These are phyloP conservation scores for Dactylellina haptotyla DNA, from an alignment of 2,329 filamentous ascomycete genomes.

Conservation along the genomic window DNA sequence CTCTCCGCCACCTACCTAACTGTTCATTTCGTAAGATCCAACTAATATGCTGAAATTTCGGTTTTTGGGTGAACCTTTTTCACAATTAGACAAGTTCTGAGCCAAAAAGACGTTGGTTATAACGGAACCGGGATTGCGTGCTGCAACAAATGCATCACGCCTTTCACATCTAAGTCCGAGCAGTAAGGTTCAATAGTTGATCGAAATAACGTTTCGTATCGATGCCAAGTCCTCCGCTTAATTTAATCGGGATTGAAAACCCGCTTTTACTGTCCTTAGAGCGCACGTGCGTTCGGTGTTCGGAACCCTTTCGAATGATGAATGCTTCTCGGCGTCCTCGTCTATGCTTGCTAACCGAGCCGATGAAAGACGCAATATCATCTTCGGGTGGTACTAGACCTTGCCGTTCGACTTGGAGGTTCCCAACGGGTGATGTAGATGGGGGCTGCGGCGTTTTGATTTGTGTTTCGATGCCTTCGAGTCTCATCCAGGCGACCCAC, in stretches of 20 bases:
- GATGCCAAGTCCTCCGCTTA: conserved; percentile 51
- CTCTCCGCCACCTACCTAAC: conserved; percentile 36
- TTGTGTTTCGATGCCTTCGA: conserved; percentile 52
- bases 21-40: conserved; percentile 17
- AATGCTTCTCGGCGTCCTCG: conserved; percentile 47
- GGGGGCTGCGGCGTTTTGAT: conserved; percentile 1
- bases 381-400: conserved; percentile 37
- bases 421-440: neutral
- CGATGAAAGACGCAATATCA: conserved; percentile 49
- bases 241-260: conserved; percentile 46
- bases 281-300: conserved; percentile 42
- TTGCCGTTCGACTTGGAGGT: conserved; percentile 23
- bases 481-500: conserved; percentile 75
- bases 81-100: no score
- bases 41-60: conserved; percentile 14
- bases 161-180: conserved; percentile 46
- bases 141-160: conserved; percentile 13
- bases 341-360: conserved; percentile 41
- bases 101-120: no score
- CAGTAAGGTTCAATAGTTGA: conserved; percentile 48
- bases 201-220: conserved; percentile 53
- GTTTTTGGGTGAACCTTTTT: no score
- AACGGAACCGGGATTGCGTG: no score
- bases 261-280: conserved; percentile 43
- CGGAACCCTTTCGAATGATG: conserved; percentile 50